Evolutionary conservation across 495 filamentous ascomycete species (phyloP).

Genomic region (Lentithecium fluviatile): DNA sequence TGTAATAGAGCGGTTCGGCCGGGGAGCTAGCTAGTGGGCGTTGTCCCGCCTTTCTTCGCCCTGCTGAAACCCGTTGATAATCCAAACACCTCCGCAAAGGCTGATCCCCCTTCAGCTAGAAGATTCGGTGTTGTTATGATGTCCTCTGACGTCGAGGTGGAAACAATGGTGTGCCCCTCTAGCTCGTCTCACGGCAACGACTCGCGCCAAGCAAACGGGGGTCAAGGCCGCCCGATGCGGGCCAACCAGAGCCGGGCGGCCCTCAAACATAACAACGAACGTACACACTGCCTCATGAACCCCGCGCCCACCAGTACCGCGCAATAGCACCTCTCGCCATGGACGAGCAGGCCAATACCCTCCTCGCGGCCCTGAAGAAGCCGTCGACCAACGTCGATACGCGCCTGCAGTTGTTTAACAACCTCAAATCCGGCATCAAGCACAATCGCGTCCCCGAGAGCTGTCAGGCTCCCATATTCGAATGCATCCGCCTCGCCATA

Average conservation of each 20-base stretch:
- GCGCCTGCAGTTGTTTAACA: conserved; percentile 68
- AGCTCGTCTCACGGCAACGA: neutral
- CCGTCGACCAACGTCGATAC: conserved; percentile 64
- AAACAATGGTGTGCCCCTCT: too few relatives aligned
- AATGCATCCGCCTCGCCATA: conserved; percentile 67
- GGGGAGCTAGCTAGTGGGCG: too few relatives aligned
- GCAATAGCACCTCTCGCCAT: conserved; percentile 42
- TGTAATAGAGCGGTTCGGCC: too few relatives aligned
- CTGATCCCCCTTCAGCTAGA: too few relatives aligned
- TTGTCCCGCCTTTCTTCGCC: too few relatives aligned
- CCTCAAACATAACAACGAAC: conserved; percentile 6
- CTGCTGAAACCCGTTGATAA: too few relatives aligned
- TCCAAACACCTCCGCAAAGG: too few relatives aligned
- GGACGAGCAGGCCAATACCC: conserved; percentile 63
- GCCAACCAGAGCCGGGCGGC: neutral
- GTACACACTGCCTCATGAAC: conserved; percentile 16
- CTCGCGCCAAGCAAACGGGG: neutral
- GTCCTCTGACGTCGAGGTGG: too few relatives aligned
- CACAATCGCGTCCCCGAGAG: conserved; percentile 77
- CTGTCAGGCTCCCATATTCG: conserved; percentile 70
- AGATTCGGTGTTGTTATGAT: too few relatives aligned
- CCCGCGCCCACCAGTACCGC: conserved; percentile 1
- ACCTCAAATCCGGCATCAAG: conserved; percentile 82
- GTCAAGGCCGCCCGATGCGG: neutral
- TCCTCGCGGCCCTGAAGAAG: conserved; percentile 66